Evolutionary conservation across 2,329 filamentous ascomycete genomes (phyloP).

Genomic region (Diaporthe velutina): DNA sequence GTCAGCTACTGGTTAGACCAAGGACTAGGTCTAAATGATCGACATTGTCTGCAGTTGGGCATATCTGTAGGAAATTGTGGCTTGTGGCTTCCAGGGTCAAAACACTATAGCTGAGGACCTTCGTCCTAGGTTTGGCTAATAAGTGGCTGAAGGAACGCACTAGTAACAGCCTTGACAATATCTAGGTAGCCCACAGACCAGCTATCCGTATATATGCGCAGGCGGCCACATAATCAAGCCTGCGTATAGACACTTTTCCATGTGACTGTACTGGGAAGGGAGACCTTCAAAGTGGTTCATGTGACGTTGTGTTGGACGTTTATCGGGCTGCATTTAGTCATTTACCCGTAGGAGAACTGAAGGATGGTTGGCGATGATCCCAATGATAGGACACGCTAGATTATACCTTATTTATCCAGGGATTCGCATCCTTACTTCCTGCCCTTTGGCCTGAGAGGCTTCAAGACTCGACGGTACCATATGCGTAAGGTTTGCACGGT

Average conservation of each 20-base stretch:
- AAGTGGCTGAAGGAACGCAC: background rate
- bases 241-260: background rate
- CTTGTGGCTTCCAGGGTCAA: slow-evolving; percentile 12
- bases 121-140: background rate
- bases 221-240: background rate
- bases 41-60: background rate
- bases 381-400: background rate
- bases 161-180: background rate
- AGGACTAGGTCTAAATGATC: background rate
- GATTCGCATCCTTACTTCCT: background rate
- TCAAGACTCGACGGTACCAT: background rate
- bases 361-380: background rate
- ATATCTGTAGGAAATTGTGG: background rate
- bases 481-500: no score
- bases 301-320: background rate
- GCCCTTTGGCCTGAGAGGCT: no score
- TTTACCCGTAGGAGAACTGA: background rate
- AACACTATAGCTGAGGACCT: slow-evolving; percentile 1
- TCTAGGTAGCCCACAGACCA: background rate
- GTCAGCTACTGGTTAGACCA: background rate
- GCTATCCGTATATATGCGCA: background rate
- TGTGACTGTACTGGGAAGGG: background rate
- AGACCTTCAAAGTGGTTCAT: background rate
- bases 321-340: no score
- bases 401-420: background rate